These are phyloP conservation scores for Aureobasidium subglaciale DNA, from an alignment of 2,329 filamentous ascomycete species.

Conservation along the genomic window DNA sequence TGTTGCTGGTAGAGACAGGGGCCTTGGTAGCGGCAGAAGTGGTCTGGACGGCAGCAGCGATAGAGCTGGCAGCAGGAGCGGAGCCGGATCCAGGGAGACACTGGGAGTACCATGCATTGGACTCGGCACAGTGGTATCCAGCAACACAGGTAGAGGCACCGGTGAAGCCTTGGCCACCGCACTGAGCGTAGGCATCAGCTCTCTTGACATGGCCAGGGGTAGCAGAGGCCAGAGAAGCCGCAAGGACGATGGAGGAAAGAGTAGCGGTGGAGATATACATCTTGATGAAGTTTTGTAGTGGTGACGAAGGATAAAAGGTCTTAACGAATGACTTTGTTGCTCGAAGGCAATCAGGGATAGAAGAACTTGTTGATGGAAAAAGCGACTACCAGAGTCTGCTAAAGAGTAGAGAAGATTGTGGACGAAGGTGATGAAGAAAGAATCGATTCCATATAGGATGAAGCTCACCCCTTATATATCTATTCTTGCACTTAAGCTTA, in stretches of 20 bases:
- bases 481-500: background rate
- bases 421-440: conserved; percentile 6
- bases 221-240: conserved; percentile 10
- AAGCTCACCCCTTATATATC: background rate
- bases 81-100: conserved; percentile 19
- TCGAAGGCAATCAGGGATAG: conserved; percentile 1
- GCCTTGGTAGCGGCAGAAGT: conserved; percentile 5
- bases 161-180: conserved; percentile 30
- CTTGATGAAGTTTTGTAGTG: background rate
- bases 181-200: conserved; percentile 9
- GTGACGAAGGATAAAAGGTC: conserved; percentile 4
- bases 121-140: conserved; percentile 28
- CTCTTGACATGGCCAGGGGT: background rate
- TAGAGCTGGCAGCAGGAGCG: background rate
- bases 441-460: background rate
- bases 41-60: background rate
- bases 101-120: conserved; percentile 32
- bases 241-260: conserved; percentile 10
- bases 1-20: conserved; percentile 6
- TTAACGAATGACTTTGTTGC: conserved; percentile 11
- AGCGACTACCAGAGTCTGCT: conserved; percentile 13
- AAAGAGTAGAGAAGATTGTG: conserved; percentile 11
- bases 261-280: conserved; percentile 13
- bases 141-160: conserved; percentile 31
- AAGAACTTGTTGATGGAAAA: conserved; percentile 6